These are phyloP conservation scores for Cudoniella acicularis DNA, from an alignment of 495 filamentous ascomycete species.

Conservation along the genomic window DNA sequence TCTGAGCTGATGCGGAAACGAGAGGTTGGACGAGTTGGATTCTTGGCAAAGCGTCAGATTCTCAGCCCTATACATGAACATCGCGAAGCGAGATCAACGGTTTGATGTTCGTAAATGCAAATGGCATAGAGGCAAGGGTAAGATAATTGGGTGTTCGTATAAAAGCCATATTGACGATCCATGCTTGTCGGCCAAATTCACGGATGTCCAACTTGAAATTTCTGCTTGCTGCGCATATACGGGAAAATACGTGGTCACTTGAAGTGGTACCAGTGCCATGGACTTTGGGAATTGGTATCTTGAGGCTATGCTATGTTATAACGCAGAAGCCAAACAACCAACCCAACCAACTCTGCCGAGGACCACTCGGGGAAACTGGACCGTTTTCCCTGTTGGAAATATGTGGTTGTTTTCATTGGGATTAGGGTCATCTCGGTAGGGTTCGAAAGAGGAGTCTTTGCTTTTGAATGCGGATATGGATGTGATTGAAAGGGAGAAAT, in stretches of 20 bases:
- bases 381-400: neutral
- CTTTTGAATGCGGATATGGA: constrained; percentile 44
- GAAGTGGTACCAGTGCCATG: neutral
- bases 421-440: constrained; percentile 13
- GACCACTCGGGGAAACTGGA: neutral
- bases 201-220: neutral
- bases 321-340: constrained; percentile 9
- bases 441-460: neutral
- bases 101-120: neutral
- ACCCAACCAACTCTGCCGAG: constrained; percentile 10
- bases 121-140: neutral
- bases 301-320: neutral
- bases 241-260: neutral
- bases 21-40: neutral
- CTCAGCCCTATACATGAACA: neutral
- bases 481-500: constrained; percentile 55
- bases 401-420: neutral
- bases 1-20: neutral
- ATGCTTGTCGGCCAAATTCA: neutral
- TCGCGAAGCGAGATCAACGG: neutral
- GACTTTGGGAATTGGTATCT: neutral
- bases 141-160: neutral
- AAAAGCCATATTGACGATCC: neutral
- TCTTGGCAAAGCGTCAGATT: neutral
- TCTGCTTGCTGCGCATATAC: neutral